Evolutionary conservation across 2,329 filamentous ascomycete genomes (phyloP).

Genomic region (Claviceps africana): DNA sequence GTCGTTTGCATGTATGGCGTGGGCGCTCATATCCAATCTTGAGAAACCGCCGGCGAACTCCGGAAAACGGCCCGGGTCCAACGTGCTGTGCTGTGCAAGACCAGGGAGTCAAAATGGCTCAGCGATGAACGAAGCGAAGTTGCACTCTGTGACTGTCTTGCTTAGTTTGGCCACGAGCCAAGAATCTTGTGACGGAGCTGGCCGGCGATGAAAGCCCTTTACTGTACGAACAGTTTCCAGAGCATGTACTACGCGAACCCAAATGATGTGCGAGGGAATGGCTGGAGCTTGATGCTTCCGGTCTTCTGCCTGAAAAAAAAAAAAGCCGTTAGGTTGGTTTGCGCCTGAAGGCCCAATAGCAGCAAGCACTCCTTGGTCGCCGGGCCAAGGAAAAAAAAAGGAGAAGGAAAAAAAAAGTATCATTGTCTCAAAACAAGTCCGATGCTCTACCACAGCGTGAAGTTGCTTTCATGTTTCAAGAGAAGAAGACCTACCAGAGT

Average conservation of each 20-base stretch:
- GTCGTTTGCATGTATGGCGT: constrained; percentile 6
- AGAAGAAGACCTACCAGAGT: background rate
- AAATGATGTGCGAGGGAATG: background rate
- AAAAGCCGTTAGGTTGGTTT: constrained; percentile 1
- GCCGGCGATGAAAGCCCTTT: background rate
- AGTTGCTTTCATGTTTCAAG: background rate
- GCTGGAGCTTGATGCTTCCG: background rate
- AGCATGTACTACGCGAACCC: background rate
- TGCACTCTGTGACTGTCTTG: background rate
- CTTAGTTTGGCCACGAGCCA: background rate
- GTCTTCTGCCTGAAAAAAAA: background rate
- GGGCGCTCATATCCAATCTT: constrained; percentile 4
- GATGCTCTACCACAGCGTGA: background rate
- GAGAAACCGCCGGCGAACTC: background rate
- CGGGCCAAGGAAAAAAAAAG: background rate
- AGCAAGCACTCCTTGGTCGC: background rate
- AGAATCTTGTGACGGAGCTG: background rate
- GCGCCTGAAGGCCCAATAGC: constrained; percentile 5
- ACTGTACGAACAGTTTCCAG: background rate
- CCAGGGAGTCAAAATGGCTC: background rate
- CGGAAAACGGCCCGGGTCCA: background rate
- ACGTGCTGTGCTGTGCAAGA: background rate
- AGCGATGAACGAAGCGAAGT: background rate
- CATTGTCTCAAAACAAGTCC: background rate
- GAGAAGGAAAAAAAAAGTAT: background rate